Base-by-base conservation (phyloP, 2,329 filamentous ascomycete species). In the Phialemoniopsis sp. region DNA sequence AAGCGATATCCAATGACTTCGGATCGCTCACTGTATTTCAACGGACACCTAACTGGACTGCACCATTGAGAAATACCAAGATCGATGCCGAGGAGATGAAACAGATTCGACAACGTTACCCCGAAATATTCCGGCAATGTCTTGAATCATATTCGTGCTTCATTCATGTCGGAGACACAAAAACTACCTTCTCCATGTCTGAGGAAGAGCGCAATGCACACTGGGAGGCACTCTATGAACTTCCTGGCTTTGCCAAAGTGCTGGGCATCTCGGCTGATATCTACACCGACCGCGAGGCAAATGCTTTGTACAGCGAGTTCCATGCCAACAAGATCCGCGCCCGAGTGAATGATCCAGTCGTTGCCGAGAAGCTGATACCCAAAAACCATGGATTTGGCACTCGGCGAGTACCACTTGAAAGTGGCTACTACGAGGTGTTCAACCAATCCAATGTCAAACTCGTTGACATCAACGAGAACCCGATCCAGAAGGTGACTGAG, bases 371-470 rank as follows among this genome's bases (percentile, higher is more conserved):
- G 36, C 51, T 66, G 10, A 57, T 57, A 12, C 62, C 62, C 2
- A 60, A 55, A 36, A 50, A 44, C 8, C 66, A 76, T 39, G 57
- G 60, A 4, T 76, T 67, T 48, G 67, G 66, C 8, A 60, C 57
- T 4, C 72, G 69, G 43, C 61, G 70, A 1, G 60, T 65, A 1
- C 64, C 62, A 0, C 58, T 76, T 1, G 73, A 76, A 39, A 57
- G 63, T 18, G 55, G 57, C 5, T 77, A 73, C 48, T 75, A 68
- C 44, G 68, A 78, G 42, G 60, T 66, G 1, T 66, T 68, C 34
- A 66, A 73, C 39, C 58, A 63, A 28, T 52, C 58, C 1, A 65
- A 72, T 29, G 69, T 77, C 3, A 48, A 65, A 2, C 47, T 78
- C 2, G 59, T 76, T 13, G 64, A 73, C 40, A 49, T 75, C 14